Base-by-base conservation (phyloP, 2,329 filamentous ascomycete genomes). In the Cephalotrichum gorgonifer region DNA sequence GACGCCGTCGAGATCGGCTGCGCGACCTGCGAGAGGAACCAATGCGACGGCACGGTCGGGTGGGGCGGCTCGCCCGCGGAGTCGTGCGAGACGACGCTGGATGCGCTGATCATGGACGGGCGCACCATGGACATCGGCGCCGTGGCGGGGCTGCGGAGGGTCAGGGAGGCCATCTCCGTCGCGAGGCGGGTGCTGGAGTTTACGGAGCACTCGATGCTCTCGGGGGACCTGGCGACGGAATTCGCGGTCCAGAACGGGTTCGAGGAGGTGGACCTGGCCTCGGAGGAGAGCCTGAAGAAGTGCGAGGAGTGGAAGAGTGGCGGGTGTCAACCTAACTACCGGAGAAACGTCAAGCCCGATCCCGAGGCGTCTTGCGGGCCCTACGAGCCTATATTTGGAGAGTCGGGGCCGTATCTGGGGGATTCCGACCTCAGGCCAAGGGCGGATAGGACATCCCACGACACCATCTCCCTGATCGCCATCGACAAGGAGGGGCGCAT, bases 21-120 rank as follows among this genome's bases (percentile, higher is more conserved):
- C 59, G 56, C 66, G 22, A 66, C 72, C 2, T 79, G 75, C 60
- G 74, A 79, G 57, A 59, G 58, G 50, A 66, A 69, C 45, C 75
- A 72, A 53, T 79, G 75, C 61, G 75, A 78, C 56, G 69, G 70
- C 44, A 75, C 68, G 33, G 75, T 79, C 33, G 75, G 75, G 47
- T 76, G 64, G 54, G 75, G 75, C 48, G 75, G 75, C 7, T 76
- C 74, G 2, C 74, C 75, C 0, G 74, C 76, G 53, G 75, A 79
- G 57, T 58, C 62, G 28, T 79, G 75, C 61, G 75, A 78, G 62
- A 78, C 75, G 3, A 78, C 75, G 1, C 72, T 79, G 14, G 75
- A 79, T 59, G 75, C 75, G n/a, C 67, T 79, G 64, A 69, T 79
- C 58, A 78, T 78, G 69, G 75, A 79, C 57, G 75, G 75, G 26